Conservation (phyloP, 257 asterid species). For the Solanum etuberosum region DNA sequence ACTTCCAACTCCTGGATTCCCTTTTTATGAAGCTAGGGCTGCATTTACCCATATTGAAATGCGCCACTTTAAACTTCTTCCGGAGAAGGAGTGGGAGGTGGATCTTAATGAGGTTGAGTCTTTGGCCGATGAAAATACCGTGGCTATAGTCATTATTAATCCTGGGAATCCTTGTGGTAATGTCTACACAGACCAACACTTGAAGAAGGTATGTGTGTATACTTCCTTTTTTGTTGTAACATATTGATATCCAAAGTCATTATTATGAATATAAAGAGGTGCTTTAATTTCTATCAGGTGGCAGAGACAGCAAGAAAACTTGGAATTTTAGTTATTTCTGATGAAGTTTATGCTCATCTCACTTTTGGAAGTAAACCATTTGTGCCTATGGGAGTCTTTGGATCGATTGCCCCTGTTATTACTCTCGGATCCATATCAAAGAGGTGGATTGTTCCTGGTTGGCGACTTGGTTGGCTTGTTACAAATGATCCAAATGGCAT, state of each 20-base stretch:
- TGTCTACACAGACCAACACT: slow-evolving; percentile 40
- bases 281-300: slow-evolving; percentile 15
- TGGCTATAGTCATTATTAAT: slow-evolving; percentile 55
- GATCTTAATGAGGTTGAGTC: slow-evolving; percentile 47
- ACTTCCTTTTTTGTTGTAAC: neutral
- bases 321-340: slow-evolving; percentile 52
- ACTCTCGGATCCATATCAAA: slow-evolving; percentile 60
- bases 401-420: slow-evolving; percentile 36
- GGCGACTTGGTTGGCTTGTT: slow-evolving; percentile 69
- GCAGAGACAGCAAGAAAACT: slow-evolving; percentile 47
- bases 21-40: slow-evolving; percentile 49
- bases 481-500: slow-evolving; percentile 44
- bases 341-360: slow-evolving; percentile 60
- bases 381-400: slow-evolving; percentile 47
- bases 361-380: slow-evolving; percentile 37
- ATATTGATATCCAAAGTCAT: neutral
- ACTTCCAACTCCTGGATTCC: slow-evolving; percentile 59
- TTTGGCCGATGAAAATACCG: slow-evolving; percentile 54
- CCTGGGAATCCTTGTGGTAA: slow-evolving; percentile 79
- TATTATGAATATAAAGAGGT: neutral
- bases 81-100: slow-evolving; percentile 51
- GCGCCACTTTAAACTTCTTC: slow-evolving; percentile 54
- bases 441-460: slow-evolving; percentile 71
- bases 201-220: slow-evolving; percentile 32
- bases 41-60: slow-evolving; percentile 39